phyloP scores from a whole-genome alignment of 371 early-diverging fungal species.

The Saksenaea oblongispora region DNA sequence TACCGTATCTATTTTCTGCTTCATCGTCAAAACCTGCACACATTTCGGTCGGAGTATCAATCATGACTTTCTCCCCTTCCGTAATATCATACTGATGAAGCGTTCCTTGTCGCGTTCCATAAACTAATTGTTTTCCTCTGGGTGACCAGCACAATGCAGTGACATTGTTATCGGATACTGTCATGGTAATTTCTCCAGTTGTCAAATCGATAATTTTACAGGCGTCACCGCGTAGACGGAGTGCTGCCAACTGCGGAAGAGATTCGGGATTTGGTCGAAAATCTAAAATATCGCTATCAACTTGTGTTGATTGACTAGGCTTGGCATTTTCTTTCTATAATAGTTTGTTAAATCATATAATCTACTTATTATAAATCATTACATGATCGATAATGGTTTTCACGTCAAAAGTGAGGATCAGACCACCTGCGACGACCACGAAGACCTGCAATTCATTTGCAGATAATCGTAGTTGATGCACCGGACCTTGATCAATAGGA shows the following conservation, averaged over 20 bases:
- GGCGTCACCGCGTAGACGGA: conserved; percentile 24
- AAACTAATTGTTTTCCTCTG: conserved; percentile 57
- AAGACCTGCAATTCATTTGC: conserved; percentile 32
- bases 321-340: conserved; percentile 22
- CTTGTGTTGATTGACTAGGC: conserved; percentile 16
- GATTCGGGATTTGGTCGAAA: conserved; percentile 47
- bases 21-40: conserved; percentile 20
- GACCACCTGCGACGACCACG: conserved; percentile 23
- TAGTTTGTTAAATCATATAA: background rate
- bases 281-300: conserved; percentile 30
- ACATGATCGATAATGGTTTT: conserved; percentile 33
- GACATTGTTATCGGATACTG: conserved; percentile 22
- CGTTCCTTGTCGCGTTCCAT: conserved; percentile 41
- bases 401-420: conserved; percentile 27
- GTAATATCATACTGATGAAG: conserved; percentile 36
- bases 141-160: conserved; percentile 58
- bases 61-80: conserved; percentile 29
- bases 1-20: conserved; percentile 31
- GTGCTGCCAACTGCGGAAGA: conserved; percentile 30
- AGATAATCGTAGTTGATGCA: conserved; percentile 37
- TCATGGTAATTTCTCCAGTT: conserved; percentile 17
- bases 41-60: conserved; percentile 27
- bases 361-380: conserved; percentile 6
- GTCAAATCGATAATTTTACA: conserved; percentile 27
- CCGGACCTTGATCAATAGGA: conserved; percentile 17